Evolutionary conservation across 306 rosid genomes (phyloP), one percentile per base, ranked within the genome.

Genomic region (Hippophae gyantsensis): DNA sequence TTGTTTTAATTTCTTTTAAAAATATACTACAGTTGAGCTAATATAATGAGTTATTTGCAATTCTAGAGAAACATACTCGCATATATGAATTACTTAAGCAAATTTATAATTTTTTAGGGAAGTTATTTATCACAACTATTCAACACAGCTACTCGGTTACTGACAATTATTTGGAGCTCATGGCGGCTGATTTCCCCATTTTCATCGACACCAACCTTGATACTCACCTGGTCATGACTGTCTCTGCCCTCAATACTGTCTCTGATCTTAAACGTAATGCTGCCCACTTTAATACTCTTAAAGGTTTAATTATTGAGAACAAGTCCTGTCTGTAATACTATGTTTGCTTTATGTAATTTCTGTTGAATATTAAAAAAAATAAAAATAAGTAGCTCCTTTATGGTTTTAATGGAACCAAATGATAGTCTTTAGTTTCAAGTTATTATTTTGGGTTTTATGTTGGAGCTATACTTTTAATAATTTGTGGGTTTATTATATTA

Each of bases 121-220:
- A 32, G 38, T 32, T 32, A 32, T 32, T 32, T 32, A 32, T 0
- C 38, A 4, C 38, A 32, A 32, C 38, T 32, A 32, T 32, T 32
- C 38, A 32, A 32, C 38, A 32, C 38, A 32, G 38, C 4, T 32
- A 4, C 38, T 32, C 38, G 5, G 38, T 2, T 32, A 32, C 38
- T 32, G 38, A 4, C 38, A 32, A 32, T 32, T 32, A 32, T 32
- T 32, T 32, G 38, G 38, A 32, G 38, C 38, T 32, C 38, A 32
- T 32, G 38, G 38, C 38, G 56, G 48, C 57, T 48, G 32, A 26
- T 48, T 48, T 46, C 61, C 42, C 77, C 1, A 78, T 85, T 58
- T 90, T 81, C 78, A 26, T 90, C 23, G 84, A 83, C 42, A 85
- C 98, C 48, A 90, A 60, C 66, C 86, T 87, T 61, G 80, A 56